Conservation (phyloP, 345 rosid species). For the Orychophragmus violaceus region DNA sequence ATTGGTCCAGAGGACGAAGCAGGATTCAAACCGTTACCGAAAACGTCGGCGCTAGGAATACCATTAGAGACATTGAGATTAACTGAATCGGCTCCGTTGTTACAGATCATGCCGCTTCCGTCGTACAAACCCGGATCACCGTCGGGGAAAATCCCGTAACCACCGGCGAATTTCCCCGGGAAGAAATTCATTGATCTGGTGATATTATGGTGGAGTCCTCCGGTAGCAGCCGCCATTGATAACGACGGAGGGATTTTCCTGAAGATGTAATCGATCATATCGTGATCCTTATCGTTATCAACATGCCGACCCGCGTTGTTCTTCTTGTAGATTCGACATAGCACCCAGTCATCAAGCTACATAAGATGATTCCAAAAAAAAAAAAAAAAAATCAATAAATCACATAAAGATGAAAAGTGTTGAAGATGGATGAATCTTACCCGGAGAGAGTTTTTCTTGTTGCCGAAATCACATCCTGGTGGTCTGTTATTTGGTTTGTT, state of each 20-base stretch:
- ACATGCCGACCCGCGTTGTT: conserved; percentile 43
- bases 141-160: conserved; percentile 14
- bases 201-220: conserved; percentile 18
- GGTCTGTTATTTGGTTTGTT: conserved; percentile 63
- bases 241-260: conserved; percentile 48
- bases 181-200: conserved; percentile 22
- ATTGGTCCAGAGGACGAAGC: conserved; percentile 34
- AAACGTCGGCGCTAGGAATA: not conserved
- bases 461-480: conserved; percentile 51
- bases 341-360: conserved; percentile 97
- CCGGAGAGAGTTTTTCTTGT: conserved; percentile 82
- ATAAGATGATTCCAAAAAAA: not conserved
- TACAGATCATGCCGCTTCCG: conserved; percentile 5
- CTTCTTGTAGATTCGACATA: conserved; percentile 93
- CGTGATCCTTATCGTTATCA: conserved; percentile 29
- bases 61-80: not conserved
- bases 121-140: conserved; percentile 2
- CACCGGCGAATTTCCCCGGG: conserved; percentile 13
- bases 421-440: conserved; percentile 15
- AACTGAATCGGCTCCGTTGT: conserved; percentile 7
- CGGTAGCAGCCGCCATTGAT: conserved; percentile 20
- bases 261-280: conserved; percentile 38
- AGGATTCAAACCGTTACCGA: conserved; percentile 14
- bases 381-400: not conserved
- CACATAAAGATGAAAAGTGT: not conserved